Percentiles rank a stretch among this genome's conserved stretches.
phyloP scores from a whole-genome alignment of 371 early-diverging fungal genomes.

The Rhizopus arrhizus region DNA sequence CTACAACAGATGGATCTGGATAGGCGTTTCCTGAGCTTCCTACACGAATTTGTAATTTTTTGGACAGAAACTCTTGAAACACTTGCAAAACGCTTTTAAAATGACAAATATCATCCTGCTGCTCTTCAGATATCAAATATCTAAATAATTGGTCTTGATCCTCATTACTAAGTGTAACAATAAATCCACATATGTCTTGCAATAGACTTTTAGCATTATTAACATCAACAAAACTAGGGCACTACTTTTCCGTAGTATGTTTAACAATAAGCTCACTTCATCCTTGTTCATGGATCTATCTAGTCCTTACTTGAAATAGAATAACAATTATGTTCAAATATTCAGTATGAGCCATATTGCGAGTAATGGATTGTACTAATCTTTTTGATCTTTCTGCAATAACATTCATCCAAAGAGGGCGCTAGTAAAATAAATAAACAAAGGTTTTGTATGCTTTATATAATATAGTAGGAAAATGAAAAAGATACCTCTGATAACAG shows the following conservation, averaged over 20 bases:
- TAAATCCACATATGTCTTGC: constrained; percentile 35
- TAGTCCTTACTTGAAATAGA: constrained; percentile 35
- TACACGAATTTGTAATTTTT: constrained; percentile 16
- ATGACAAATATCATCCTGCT: constrained; percentile 4
- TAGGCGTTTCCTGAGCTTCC: constrained; percentile 29
- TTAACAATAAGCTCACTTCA: background rate
- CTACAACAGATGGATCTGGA: constrained; percentile 44
- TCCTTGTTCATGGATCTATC: background rate
- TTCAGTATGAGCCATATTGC: background rate
- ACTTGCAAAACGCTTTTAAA: constrained; percentile 20
- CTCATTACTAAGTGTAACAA: constrained; percentile 16
- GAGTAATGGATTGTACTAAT: constrained; percentile 6
- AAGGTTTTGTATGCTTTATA: background rate
- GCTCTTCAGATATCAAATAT: constrained; percentile 11
- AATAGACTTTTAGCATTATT: constrained; percentile 16
- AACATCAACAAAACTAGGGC: constrained; percentile 20
- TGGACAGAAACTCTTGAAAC: constrained; percentile 33
- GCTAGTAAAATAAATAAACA: constrained; percentile 7
- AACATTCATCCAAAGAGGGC: constrained; percentile 11
- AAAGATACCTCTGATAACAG: constrained; percentile 14
- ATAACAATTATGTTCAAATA: constrained; percentile 36
- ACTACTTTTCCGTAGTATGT: constrained; percentile 16
- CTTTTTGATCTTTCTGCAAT: constrained; percentile 8
- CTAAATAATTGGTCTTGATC: constrained; percentile 29
- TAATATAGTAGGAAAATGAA: background rate